phyloP scores from a whole-genome alignment of 208 protist genomes.

The Trypanosoma cruzi region DNA sequence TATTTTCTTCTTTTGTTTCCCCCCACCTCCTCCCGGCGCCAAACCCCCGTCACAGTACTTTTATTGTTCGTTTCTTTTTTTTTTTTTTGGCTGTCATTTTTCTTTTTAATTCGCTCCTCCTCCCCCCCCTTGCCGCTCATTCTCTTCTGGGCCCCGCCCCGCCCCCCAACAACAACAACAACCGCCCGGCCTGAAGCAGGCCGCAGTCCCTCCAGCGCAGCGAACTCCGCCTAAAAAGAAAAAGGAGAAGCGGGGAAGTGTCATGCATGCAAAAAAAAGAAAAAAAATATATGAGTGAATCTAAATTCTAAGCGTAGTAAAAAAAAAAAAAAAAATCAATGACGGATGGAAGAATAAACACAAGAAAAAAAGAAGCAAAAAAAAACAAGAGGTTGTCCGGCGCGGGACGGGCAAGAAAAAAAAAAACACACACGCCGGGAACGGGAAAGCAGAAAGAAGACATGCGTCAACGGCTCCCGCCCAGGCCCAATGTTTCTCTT shows the following conservation, averaged over 20 bases:
- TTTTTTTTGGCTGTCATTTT: background rate
- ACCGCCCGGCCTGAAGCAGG: no score
- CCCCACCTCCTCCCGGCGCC: background rate
- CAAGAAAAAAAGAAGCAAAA: conserved; percentile 9
- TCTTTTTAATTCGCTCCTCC: conserved; percentile 9
- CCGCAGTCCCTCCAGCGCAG: no score
- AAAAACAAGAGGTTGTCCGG: background rate
- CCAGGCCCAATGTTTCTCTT: background rate
- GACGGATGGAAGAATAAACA: background rate
- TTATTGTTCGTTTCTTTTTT: conserved; percentile 5
- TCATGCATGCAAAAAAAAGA: conserved; percentile 8
- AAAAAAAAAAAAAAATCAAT: conserved; percentile 23
- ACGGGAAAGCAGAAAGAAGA: conserved; percentile 14
- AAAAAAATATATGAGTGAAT: conserved; percentile 21
- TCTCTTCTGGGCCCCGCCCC: background rate
- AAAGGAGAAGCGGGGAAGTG: background rate
- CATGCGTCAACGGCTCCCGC: background rate
- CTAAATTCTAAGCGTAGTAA: conserved; percentile 14
- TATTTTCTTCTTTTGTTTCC: conserved; percentile 10
- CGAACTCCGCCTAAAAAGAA: no score
- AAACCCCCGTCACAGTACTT: background rate
- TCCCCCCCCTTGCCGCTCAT: background rate
- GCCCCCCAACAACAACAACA: background rate
- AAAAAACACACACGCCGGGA: no score
- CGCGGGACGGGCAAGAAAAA: conserved; percentile 27